Percentiles rank a stretch among this genome's conserved stretches.
These are phyloP conservation scores for Calonectria pauciramosa DNA, from an alignment of 2,329 filamentous ascomycete genomes.

Conservation along the genomic window DNA sequence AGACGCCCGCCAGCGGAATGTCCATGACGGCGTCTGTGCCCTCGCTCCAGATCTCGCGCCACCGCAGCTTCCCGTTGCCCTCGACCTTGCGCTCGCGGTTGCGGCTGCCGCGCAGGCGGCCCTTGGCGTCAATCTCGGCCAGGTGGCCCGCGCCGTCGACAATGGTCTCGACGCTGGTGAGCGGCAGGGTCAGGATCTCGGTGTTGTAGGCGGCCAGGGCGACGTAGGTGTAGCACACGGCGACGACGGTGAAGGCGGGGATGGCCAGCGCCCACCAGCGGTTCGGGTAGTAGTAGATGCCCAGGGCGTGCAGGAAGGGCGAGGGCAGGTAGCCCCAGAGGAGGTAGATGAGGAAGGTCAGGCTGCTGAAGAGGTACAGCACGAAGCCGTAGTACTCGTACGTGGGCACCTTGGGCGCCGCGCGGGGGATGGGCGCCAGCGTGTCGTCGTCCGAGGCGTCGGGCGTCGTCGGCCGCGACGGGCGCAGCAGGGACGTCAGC, in stretches of 20 bases:
- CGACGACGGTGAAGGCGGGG: constrained; percentile 90
- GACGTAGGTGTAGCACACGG: constrained; percentile 92
- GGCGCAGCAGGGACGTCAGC: constrained; percentile 89
- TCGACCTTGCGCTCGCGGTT: constrained; percentile 54
- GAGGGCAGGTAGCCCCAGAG: constrained; percentile 93
- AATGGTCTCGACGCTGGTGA: constrained; percentile 87
- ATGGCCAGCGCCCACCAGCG: constrained; percentile 98
- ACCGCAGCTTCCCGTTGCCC: constrained; percentile 67
- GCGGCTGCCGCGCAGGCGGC: constrained; percentile 59
- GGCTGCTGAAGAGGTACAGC: constrained; percentile 88
- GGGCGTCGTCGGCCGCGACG: constrained; percentile 92
- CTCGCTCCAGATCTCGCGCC: constrained; percentile 88
- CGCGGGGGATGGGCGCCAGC: constrained; percentile 86
- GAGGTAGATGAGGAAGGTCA: constrained; percentile 81
- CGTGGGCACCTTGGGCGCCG: constrained; percentile 94
- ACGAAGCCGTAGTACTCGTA: constrained; percentile 99
- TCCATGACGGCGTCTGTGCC: constrained; percentile 99
- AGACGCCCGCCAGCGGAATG: constrained; percentile 93
- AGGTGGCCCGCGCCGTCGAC: constrained; percentile 92
- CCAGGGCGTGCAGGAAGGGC: constrained; percentile 90
- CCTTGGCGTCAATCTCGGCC: constrained; percentile 83
- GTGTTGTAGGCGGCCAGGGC: constrained; percentile 93
- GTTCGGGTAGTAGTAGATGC: constrained; percentile 97
- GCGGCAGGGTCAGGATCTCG: constrained; percentile 85
- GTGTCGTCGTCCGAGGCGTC: constrained; percentile 92